Evolutionary conservation across 352 stramenopile species (phyloP).

Genomic region (Pythium insidiosum): DNA sequence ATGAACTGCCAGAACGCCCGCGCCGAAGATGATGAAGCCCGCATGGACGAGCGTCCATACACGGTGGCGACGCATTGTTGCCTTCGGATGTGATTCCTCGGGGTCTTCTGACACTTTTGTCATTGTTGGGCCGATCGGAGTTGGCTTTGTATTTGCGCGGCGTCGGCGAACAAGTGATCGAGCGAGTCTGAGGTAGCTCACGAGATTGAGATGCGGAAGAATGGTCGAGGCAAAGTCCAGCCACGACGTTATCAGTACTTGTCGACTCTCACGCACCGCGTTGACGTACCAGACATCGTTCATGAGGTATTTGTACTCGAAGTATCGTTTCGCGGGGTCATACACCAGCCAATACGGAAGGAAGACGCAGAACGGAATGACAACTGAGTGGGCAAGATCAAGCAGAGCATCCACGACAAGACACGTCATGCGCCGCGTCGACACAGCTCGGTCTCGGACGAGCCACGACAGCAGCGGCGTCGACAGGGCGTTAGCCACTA

Average conservation of each 20-base stretch:
- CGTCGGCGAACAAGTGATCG: no score
- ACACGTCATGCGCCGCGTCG: background rate
- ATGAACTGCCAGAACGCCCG: no score
- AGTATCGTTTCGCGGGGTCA: no score
- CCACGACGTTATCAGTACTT: slow-evolving; percentile 11
- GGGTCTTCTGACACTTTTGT: no score
- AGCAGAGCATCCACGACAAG: background rate
- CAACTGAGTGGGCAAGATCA: background rate
- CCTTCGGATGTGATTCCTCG: no score
- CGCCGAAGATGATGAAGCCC: no score
- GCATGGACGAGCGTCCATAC: no score
- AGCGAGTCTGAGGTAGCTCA: background rate
- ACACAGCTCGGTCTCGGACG: background rate
- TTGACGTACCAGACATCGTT: slow-evolving; percentile 10
- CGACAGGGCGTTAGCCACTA: slow-evolving; percentile 4
- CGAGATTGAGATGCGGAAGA: slow-evolving; percentile 3
- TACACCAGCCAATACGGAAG: no score
- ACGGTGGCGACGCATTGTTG: no score
- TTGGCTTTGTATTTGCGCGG: no score
- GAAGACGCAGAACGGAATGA: slow-evolving; percentile 1
- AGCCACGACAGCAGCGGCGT: slow-evolving; percentile 1
- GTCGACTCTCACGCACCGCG: slow-evolving; percentile 2
- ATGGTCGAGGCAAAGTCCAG: slow-evolving; percentile 5
- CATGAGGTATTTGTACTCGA: background rate
- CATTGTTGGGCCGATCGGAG: no score